Percentiles rank a stretch among this genome's conserved stretches.
These are phyloP conservation scores for Paulownia fortunei DNA, from an alignment of 257 asterid genomes.

Conservation along the genomic window DNA sequence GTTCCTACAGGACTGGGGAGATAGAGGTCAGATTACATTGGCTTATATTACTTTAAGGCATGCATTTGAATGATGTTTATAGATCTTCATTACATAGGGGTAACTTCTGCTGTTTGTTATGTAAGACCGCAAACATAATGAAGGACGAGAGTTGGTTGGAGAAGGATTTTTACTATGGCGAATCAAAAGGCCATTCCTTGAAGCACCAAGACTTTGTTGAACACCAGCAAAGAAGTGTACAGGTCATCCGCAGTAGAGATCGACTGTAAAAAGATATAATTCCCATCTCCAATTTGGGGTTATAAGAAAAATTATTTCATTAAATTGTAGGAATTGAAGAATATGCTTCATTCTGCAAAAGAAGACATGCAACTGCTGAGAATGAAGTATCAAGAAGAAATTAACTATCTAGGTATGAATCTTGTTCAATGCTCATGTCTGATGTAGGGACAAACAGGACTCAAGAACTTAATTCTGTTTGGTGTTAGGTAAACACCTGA, in stretches of 20 bases:
- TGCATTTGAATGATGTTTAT: slow-evolving; percentile 16
- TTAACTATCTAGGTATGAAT: slow-evolving; percentile 57
- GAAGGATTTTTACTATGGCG: slow-evolving; percentile 32
- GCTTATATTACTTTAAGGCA: neutral
- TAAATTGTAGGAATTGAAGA: slow-evolving; percentile 58
- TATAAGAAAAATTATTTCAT: slow-evolving; percentile 12
- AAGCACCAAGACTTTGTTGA: slow-evolving; percentile 42
- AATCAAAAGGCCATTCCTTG: slow-evolving; percentile 23
- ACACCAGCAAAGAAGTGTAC: slow-evolving; percentile 62
- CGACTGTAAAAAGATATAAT: neutral
- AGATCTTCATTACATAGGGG: neutral
- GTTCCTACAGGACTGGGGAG: slow-evolving; percentile 30
- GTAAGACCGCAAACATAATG: slow-evolving; percentile 34
- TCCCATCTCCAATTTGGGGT: neutral
- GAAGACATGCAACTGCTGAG: slow-evolving; percentile 62
- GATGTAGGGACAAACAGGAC: neutral
- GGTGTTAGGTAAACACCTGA: slow-evolving; percentile 67
- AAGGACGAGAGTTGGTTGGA: slow-evolving; percentile 26
- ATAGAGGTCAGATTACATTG: slow-evolving; percentile 43
- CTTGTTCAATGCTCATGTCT: neutral
- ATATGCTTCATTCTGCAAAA: slow-evolving; percentile 60
- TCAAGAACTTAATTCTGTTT: slow-evolving; percentile 10
- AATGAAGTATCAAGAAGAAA: slow-evolving; percentile 71
- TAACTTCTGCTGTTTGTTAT: slow-evolving; percentile 34
- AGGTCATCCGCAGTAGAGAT: slow-evolving; percentile 48